Evolutionary conservation across 805 yeast genomes (phyloP).

Genomic region (Diddensiella santjacobensis): DNA sequence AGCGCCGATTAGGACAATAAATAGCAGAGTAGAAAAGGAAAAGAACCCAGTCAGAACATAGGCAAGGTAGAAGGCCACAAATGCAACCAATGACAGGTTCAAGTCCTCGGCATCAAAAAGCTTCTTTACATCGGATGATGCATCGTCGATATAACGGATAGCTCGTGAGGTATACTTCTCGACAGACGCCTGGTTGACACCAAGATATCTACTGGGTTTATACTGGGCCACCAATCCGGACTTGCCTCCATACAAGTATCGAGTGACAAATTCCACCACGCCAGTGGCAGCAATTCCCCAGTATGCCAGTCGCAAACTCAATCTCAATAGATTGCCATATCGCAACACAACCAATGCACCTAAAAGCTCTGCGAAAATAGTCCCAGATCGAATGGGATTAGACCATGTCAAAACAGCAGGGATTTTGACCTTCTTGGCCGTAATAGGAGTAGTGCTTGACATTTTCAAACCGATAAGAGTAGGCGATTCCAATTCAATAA

Average conservation of each 20-base stretch:
- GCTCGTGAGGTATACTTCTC: conserved; percentile 40
- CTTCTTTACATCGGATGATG: conserved; percentile 30
- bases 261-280: conserved; percentile 72
- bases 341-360: conserved; percentile 50
- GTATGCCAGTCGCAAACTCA: conserved; percentile 42
- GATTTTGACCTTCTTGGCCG: conserved; percentile 14
- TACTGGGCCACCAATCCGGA: conserved; percentile 73
- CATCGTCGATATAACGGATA: conserved; percentile 23
- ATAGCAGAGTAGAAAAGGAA: conserved; percentile 63
- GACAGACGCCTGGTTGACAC: conserved; percentile 38
- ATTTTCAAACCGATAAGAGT: background rate
- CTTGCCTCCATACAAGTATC: conserved; percentile 59
- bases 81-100: conserved; percentile 69
- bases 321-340: conserved; percentile 30
- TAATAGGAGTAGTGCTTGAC: background rate
- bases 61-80: conserved; percentile 57
- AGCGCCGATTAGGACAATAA: conserved; percentile 52
- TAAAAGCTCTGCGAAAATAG: conserved; percentile 46
- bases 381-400: conserved; percentile 72
- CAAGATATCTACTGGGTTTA: conserved; percentile 55
- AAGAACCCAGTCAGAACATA: conserved; percentile 73
- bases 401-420: conserved; percentile 63
- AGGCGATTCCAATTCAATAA: too few relatives aligned
- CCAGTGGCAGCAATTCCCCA: conserved; percentile 61
- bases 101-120: conserved; percentile 60